These are phyloP conservation scores for Hericium erinaceus DNA, from an alignment of 768 basidiomycete genomes.

Conservation along the genomic window DNA sequence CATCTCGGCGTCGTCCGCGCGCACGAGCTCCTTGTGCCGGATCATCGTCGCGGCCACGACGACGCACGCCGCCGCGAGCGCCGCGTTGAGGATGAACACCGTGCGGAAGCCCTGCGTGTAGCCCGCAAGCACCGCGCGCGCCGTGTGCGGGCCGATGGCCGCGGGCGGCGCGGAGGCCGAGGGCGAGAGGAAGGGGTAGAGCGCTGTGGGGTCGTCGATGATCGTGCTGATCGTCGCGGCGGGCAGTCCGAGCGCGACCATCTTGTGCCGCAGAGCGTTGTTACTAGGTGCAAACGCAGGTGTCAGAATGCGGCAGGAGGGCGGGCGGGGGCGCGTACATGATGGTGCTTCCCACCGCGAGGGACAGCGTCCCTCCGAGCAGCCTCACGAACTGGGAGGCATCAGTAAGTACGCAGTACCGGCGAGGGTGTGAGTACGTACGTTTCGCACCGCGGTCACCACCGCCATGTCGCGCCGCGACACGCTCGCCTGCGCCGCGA, in stretches of 20 bases:
- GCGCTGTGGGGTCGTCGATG: slow-evolving; percentile 38
- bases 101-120: slow-evolving; percentile 49
- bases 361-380: slow-evolving; percentile 59
- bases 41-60: slow-evolving; percentile 50
- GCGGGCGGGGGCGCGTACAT: slow-evolving; percentile 42
- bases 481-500: slow-evolving; percentile 68
- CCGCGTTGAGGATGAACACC: slow-evolving; percentile 55
- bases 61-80: slow-evolving; percentile 44
- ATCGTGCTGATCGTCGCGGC: slow-evolving; percentile 30
- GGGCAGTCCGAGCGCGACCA: slow-evolving; percentile 30
- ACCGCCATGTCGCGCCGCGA: slow-evolving; percentile 66
- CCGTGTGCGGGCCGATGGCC: slow-evolving; percentile 29
- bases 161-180: slow-evolving; percentile 5
- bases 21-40: slow-evolving; percentile 48
- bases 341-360: slow-evolving; percentile 53
- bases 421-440: slow-evolving; percentile 13
- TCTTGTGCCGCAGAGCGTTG: slow-evolving; percentile 26
- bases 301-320: slow-evolving; percentile 10
- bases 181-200: slow-evolving; percentile 23
- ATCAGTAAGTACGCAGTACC: background rate
- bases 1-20: slow-evolving; percentile 46
- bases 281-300: background rate
- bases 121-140: slow-evolving; percentile 36
- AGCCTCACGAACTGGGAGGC: slow-evolving; percentile 49
- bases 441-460: slow-evolving; percentile 60